Conservation (phyloP, 192 early-diverging fungal species). For the Coemansia asiatica region DNA sequence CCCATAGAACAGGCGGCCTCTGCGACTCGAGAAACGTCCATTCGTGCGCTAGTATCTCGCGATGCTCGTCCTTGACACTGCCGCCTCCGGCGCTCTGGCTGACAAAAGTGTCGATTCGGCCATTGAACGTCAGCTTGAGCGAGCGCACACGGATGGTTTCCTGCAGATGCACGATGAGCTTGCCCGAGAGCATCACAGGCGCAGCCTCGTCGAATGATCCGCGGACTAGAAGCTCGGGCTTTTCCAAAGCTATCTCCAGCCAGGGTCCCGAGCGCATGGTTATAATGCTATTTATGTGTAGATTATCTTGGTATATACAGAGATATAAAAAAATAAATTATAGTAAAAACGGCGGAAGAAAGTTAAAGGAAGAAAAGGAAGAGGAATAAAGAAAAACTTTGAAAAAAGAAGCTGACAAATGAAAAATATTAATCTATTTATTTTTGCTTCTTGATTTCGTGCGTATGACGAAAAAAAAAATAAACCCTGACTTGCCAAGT, state of each 20-base stretch:
- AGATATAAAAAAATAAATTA: not conserved
- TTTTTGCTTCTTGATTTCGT: too few relatives aligned
- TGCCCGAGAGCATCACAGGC: conserved; percentile 55
- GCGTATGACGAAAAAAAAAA: too few relatives aligned
- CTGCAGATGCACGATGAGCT: conserved; percentile 48
- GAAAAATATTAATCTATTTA: too few relatives aligned
- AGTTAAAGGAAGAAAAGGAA: not conserved
- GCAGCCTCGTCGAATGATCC: conserved; percentile 45
- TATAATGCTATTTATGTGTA: not conserved
- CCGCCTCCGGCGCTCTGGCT: conserved; percentile 36
- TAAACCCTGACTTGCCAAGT: too few relatives aligned
- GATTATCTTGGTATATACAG: conserved; percentile 2
- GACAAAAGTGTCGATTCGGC: conserved; percentile 52
- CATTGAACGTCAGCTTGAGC: conserved; percentile 53
- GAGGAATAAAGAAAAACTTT: too few relatives aligned
- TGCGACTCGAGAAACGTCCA: conserved; percentile 56
- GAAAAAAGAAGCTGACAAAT: too few relatives aligned
- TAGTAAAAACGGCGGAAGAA: not conserved
- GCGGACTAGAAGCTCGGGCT: conserved; percentile 44
- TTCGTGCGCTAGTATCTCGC: conserved; percentile 51
- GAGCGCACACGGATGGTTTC: conserved; percentile 56
- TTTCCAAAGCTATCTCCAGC: conserved; percentile 38
- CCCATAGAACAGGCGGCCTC: conserved; percentile 31
- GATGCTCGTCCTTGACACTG: conserved; percentile 46
- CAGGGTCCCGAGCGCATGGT: conserved; percentile 39